These are phyloP conservation scores for Trametes versicolor DNA, from an alignment of 1,284 basidiomycete genomes.

Conservation along the genomic window DNA sequence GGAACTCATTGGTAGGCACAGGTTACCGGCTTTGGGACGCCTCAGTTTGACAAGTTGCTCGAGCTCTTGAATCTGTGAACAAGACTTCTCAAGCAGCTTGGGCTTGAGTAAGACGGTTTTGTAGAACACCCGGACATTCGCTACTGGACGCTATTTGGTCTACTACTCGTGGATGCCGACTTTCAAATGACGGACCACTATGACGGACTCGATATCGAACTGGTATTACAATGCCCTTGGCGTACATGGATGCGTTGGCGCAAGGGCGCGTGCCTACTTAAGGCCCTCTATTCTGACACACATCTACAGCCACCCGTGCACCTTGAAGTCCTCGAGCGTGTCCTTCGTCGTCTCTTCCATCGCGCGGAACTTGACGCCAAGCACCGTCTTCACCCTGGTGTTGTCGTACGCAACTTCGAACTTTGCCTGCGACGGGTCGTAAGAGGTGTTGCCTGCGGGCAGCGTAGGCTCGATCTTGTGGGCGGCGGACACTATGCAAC, in stretches of 20 bases:
- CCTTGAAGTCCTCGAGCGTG: constrained; percentile 51
- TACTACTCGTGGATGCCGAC: too few species aligned
- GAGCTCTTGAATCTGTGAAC: constrained; percentile 24
- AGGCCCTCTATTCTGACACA: neutral
- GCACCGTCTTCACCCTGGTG: constrained; percentile 51
- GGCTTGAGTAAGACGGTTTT: too few species aligned
- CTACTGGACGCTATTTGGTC: too few species aligned
- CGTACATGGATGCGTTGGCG: too few species aligned
- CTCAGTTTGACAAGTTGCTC: constrained; percentile 25
- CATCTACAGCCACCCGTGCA: constrained; percentile 30
- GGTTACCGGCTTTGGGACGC: constrained; percentile 17
- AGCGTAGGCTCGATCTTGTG: constrained; percentile 33
- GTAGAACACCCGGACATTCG: too few species aligned
- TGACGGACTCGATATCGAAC: too few species aligned
- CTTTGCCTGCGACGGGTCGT: constrained; percentile 43
- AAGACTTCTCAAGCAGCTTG: too few species aligned
- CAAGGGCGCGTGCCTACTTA: neutral
- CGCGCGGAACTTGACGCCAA: constrained; percentile 57
- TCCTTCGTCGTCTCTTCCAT: constrained; percentile 55
- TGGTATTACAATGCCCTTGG: neutral
- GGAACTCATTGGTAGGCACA: neutral
- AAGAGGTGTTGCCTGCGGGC: constrained; percentile 36
- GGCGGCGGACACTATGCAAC: constrained; percentile 22
- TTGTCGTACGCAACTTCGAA: constrained; percentile 43
- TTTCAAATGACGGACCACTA: too few species aligned